These are phyloP conservation scores for Tolypocladium ovalisporum DNA, from an alignment of 2,329 filamentous ascomycete species.

Conservation along the genomic window DNA sequence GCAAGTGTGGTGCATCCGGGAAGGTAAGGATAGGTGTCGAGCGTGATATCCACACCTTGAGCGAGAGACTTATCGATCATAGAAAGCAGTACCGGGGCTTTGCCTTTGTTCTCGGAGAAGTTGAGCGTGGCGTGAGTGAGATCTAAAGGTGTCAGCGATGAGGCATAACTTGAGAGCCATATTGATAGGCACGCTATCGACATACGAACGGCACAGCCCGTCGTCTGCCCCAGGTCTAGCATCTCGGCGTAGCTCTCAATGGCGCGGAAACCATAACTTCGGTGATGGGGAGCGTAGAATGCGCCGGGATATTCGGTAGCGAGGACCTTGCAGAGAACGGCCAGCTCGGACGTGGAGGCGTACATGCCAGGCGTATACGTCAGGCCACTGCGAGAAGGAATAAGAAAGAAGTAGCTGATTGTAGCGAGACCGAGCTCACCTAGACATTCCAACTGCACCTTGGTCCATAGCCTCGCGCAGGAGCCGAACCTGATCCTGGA, in stretches of 20 bases:
- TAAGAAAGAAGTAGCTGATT: background rate
- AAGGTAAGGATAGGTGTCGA: constrained; percentile 13
- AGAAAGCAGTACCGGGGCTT: constrained; percentile 8
- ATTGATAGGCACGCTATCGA: background rate
- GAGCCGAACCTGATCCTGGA: constrained; percentile 10
- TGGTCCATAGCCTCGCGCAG: constrained; percentile 10
- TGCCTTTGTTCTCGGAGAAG: constrained; percentile 12
- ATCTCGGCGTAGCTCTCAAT: constrained; percentile 14
- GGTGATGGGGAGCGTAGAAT: constrained; percentile 13
- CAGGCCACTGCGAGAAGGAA: constrained; percentile 6
- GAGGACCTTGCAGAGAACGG: constrained; percentile 9
- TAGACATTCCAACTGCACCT: constrained; percentile 13
- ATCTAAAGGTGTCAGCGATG: constrained; percentile 5
- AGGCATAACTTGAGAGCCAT: too few relatives aligned
- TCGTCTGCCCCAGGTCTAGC: constrained; percentile 10
- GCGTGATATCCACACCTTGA: constrained; percentile 10
- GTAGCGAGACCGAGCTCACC: constrained; percentile 2
- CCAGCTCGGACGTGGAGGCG: constrained; percentile 13
- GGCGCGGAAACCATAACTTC: constrained; percentile 11
- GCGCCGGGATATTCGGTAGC: constrained; percentile 10
- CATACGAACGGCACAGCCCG: constrained; percentile 13
- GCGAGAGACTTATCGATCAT: constrained; percentile 11
- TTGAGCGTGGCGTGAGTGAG: constrained; percentile 13
- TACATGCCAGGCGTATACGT: constrained; percentile 15
- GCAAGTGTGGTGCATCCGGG: constrained; percentile 13